Evolutionary conservation across 2,329 filamentous ascomycete species (phyloP).

Genomic region (Fusarium chuoi): DNA sequence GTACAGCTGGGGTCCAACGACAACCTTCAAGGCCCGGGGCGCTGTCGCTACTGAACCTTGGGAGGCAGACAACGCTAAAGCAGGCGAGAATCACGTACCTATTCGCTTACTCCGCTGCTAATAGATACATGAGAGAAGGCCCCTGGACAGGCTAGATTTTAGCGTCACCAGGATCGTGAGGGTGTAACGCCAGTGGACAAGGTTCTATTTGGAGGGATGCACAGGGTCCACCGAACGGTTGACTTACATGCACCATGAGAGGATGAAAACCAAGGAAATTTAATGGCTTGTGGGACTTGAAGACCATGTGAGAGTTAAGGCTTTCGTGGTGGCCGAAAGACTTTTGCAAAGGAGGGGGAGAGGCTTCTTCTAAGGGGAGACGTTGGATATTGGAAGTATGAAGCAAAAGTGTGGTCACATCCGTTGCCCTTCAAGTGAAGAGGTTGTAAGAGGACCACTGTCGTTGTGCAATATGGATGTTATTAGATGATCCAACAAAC

Average conservation of each 20-base stretch:
- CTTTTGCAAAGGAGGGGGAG: neutral
- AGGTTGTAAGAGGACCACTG: neutral
- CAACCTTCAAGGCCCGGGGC: conserved; percentile 31
- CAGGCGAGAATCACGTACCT: conserved; percentile 39
- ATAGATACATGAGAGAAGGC: conserved; percentile 26
- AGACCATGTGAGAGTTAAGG: conserved; percentile 21
- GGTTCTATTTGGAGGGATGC: conserved; percentile 31
- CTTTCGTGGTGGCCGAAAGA: conserved; percentile 10
- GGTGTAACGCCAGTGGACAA: conserved; percentile 45
- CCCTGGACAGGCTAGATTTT: conserved; percentile 34
- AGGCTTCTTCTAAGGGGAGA: neutral
- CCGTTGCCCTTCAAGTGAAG: neutral
- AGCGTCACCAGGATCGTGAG: conserved; percentile 38
- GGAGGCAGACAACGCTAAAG: conserved; percentile 33
- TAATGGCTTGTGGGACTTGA: conserved; percentile 30
- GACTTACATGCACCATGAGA: conserved; percentile 33
- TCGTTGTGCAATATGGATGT: neutral
- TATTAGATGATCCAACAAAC: neutral
- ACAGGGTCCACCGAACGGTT: conserved; percentile 34
- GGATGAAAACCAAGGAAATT: conserved; percentile 39
- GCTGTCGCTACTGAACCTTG: conserved; percentile 32
- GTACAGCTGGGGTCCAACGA: conserved; percentile 30
- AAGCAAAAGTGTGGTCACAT: neutral
- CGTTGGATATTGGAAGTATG: neutral
- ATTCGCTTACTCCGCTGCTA: conserved; percentile 26